Base-by-base conservation (phyloP, 345 rosid genomes). In the Raphanus raphanistrum region DNA sequence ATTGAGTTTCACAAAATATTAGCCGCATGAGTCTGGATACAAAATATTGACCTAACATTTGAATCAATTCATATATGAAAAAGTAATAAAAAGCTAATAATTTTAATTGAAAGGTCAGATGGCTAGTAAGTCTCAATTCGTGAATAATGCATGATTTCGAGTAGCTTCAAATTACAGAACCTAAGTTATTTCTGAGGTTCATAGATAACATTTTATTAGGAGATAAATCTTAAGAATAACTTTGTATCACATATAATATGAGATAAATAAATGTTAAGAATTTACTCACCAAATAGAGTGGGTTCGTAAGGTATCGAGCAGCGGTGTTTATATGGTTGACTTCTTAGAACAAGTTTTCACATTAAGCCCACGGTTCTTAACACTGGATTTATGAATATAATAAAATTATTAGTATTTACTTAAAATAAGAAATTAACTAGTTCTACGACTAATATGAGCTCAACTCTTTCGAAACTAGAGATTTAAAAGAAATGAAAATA, bases 291-390 rank as follows among this genome's bases (percentile, higher is more conserved):
- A 21, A 21, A 35, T 35, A 35, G 11, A 35, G 41, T 35, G 9
- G 35, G 67, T 45, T 36, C n/a, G 15, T 66, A 35, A 35, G 9
- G 2, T 35, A 35, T 35, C 9, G 41, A 35, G 41, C 11, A 35
- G 41, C 41, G 41, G 41, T 35, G 7, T 48, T 45, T 60, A 6
- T 28, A 21, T 79, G 70, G 65, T 67, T 79, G 82, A 79, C 78
- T 79, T 79, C 43, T 27, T 61, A 6, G 10, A 13, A 60, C 33
- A 67, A 60, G 50, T 73, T 67, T 67, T 48, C 63, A 60, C 70
- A 60, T 72, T 61, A 38, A 61, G 65, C 70, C 70, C 78, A 73
- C 52, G 70, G 70, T 68, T 79, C 54, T 65, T n/a, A 66, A 4
- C 60, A 66, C 9, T 58, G 63, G 43, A 28, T 41, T 63, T 29